phyloP scores from a whole-genome alignment of 768 basidiomycete genomes.

The Tubosaeta sp. region DNA sequence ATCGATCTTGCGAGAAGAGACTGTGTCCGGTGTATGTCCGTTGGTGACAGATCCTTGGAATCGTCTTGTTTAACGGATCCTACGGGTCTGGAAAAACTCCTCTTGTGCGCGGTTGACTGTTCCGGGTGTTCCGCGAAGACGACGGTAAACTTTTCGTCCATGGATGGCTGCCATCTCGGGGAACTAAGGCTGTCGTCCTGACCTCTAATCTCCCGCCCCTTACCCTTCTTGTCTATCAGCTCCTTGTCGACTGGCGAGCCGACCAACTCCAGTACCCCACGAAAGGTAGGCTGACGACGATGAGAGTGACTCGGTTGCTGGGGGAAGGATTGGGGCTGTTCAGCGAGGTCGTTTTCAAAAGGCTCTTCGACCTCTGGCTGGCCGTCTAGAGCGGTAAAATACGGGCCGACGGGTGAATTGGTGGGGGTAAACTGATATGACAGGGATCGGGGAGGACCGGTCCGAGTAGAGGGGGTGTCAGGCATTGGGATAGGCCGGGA shows the following conservation, averaged over 20 bases:
- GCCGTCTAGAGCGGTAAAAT: conserved; percentile 21
- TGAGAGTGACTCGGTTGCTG: conserved; percentile 15
- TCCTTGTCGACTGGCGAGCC: conserved; percentile 33
- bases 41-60: conserved; percentile 1
- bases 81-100: conserved; percentile 12
- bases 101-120: conserved; percentile 24
- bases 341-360: conserved; percentile 32
- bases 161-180: conserved; percentile 50
- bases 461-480: conserved; percentile 57
- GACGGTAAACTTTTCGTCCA: conserved; percentile 39
- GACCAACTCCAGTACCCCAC: conserved; percentile 55
- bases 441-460: conserved; percentile 71
- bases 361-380: conserved; percentile 24
- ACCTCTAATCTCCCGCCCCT: conserved; percentile 44
- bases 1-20: conserved; percentile 24
- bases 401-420: conserved; percentile 34
- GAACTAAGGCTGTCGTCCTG: conserved; percentile 53
- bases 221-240: conserved; percentile 48
- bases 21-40: conserved; percentile 17
- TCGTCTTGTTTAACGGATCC: conserved; percentile 1
- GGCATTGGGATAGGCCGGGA: conserved; percentile 10
- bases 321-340: conserved; percentile 33
- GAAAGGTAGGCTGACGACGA: conserved; percentile 44
- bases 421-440: conserved; percentile 60
- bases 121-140: conserved; percentile 28